Conservation (phyloP, 164 flowering plant genomes). For the Aristolochia fimbriata region DNA sequence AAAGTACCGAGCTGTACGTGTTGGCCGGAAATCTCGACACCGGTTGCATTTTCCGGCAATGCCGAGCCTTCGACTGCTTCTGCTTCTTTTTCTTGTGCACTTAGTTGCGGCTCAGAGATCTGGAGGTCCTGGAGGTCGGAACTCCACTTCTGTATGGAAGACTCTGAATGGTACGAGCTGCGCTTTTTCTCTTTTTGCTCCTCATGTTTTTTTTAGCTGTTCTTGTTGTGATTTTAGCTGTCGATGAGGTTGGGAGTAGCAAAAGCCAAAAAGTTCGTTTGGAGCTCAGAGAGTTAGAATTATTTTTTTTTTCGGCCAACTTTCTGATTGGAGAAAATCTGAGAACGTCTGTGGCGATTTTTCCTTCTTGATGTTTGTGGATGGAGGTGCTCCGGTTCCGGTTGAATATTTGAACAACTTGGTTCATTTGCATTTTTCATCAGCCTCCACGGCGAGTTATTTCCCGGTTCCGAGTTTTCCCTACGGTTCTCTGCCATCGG, state of each 20-base stretch:
- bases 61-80: background rate
- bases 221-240: no score
- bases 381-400: no score
- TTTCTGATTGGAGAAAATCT: background rate
- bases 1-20: no score
- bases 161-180: background rate
- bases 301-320: background rate
- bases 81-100: background rate
- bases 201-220: background rate
- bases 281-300: background rate
- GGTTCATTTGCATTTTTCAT: no score
- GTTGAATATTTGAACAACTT: no score
- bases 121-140: background rate
- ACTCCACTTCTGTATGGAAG: background rate
- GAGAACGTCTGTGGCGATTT: background rate
- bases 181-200: background rate
- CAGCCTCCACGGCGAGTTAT: no score
- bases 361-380: background rate
- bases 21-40: background rate
- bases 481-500: no score
- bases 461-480: no score
- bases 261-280: background rate
- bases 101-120: conserved; percentile 3
- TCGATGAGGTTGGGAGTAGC: background rate
- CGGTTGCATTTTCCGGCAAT: background rate